Base-by-base conservation (phyloP, 164 flowering plant genomes). In the Tetrastigma voinierianum region DNA sequence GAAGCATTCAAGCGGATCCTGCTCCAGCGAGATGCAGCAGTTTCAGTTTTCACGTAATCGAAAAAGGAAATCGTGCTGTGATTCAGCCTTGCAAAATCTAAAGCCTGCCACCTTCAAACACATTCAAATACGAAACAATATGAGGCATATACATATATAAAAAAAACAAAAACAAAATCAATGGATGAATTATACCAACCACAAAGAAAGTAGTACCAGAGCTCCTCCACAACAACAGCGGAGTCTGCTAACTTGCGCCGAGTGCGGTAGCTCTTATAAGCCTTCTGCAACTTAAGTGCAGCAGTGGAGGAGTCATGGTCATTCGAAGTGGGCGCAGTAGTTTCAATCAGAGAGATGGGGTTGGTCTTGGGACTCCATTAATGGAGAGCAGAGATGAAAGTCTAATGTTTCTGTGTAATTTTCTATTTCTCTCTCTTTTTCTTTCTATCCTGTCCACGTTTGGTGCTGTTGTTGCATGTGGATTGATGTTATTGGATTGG, bases 41-140 rank as follows among this genome's bases (percentile, higher is more conserved):
- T 66, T 61, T 92, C 98, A 2, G 86, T 88, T 60, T 87, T 84
- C 24, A 24, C 43, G 67, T 66, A 70, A 70, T 80, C 65, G 81
- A 86, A 90, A 83, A 89, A 93, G 0, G 93, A 90, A 40, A 87
- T 69, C 25, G 98, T 87, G n/a, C 86, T 89, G 74, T 78, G 86
- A 57, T 83, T 90, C 70, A 89, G 67, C 57, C 85, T 72, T 1
- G 86, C 90, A 70, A 51, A 90, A 48, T 93, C 90, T n/a, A 93
- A 75, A 19, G 87, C 93, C 64, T 79, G 89, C 96, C 95, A 87
- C 95, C 95, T 89, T 18, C 79, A 66, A 23, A 4, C 40, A 32
- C 40, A 32, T 32, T 3, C 40, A 32, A 32, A 7, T 2, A 32
- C 40, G 6, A 32, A 4, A 32, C 40, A 4, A 32, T 7, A 32